These are phyloP conservation scores for Leccinum broughii DNA, from an alignment of 768 basidiomycete genomes.

Conservation along the genomic window DNA sequence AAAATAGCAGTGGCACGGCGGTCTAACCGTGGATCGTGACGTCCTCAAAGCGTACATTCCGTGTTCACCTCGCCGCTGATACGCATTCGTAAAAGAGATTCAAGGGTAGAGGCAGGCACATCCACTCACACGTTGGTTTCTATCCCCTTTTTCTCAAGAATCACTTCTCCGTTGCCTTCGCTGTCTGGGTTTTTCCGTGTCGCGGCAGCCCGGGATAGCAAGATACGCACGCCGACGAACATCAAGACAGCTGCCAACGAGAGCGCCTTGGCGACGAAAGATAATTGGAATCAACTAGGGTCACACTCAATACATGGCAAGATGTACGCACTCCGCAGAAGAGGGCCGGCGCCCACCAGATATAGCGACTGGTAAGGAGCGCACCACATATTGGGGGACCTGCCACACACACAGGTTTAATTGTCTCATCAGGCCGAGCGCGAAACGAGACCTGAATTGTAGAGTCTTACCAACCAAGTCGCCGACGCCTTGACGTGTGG, in stretches of 20 bases:
- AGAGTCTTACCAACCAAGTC: slow-evolving; percentile 19
- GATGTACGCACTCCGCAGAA: slow-evolving; percentile 45
- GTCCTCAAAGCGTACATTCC: neutral
- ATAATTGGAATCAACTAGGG: neutral
- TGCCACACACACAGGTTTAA: slow-evolving; percentile 20
- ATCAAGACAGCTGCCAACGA: slow-evolving; percentile 2
- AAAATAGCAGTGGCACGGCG: neutral
- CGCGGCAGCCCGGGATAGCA: neutral
- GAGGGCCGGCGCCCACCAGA: slow-evolving; percentile 58
- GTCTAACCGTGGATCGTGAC: neutral
- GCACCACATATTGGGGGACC: slow-evolving; percentile 61
- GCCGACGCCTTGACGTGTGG: slow-evolving; percentile 21
- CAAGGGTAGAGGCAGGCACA: neutral
- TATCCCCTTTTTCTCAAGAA: neutral
- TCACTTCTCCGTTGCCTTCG: neutral
- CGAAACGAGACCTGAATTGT: neutral
- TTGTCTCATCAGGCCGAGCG: neutral
- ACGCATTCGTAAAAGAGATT: neutral
- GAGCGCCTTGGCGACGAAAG: slow-evolving; percentile 3
- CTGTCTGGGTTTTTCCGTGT: neutral
- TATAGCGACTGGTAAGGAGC: slow-evolving; percentile 46
- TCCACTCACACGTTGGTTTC: neutral
- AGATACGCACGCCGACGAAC: slow-evolving; percentile 17
- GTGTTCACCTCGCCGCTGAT: neutral
- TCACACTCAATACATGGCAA: neutral